These are phyloP conservation scores for Castanea mollissima DNA, from an alignment of 306 rosid genomes.

Conservation along the genomic window DNA sequence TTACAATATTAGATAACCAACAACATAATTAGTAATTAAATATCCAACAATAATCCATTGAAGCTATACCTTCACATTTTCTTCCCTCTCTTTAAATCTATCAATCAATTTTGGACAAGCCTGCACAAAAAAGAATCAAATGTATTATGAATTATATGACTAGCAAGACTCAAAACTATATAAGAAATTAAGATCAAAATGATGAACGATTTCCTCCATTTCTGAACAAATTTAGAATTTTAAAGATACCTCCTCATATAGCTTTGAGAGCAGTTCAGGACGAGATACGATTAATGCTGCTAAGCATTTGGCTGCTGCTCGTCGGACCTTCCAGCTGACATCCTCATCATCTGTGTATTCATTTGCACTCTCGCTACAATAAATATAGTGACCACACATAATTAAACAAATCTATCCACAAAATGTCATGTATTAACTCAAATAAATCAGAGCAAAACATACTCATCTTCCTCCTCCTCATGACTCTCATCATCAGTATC, in stretches of 20 bases:
- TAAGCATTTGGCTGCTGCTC: constrained; percentile 99
- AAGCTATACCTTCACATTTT: constrained; percentile 83
- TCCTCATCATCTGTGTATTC: constrained; percentile 99
- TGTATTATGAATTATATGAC: constrained; percentile 18
- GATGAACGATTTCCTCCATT: not conserved
- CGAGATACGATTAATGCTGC: constrained; percentile 95
- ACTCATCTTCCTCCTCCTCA: constrained; percentile 99
- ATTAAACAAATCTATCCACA: constrained; percentile 17
- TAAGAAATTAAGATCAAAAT: not conserved
- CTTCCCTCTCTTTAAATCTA: constrained; percentile 98
- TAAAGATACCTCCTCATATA: constrained; percentile 82
- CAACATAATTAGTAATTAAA: constrained; percentile 10
- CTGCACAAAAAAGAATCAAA: constrained; percentile 38
- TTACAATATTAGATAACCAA: constrained; percentile 34
- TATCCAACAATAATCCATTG: constrained; percentile 1
- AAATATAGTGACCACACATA: constrained; percentile 16
- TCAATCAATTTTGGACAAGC: constrained; percentile 99
- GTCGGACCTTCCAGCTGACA: constrained; percentile 98
- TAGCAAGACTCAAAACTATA: not conserved
- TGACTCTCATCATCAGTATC: constrained; percentile 88
- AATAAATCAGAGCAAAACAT: constrained; percentile 33
- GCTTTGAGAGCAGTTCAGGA: constrained; percentile 89
- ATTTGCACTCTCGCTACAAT: constrained; percentile 92
- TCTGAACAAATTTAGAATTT: not conserved
- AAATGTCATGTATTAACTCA: constrained; percentile 9